A percentile compares a stretch with the other conserved stretches of the same genome.
These are phyloP conservation scores for Centrapalus pauciflorus DNA, from an alignment of 129 eudicot species.

Conservation along the genomic window DNA sequence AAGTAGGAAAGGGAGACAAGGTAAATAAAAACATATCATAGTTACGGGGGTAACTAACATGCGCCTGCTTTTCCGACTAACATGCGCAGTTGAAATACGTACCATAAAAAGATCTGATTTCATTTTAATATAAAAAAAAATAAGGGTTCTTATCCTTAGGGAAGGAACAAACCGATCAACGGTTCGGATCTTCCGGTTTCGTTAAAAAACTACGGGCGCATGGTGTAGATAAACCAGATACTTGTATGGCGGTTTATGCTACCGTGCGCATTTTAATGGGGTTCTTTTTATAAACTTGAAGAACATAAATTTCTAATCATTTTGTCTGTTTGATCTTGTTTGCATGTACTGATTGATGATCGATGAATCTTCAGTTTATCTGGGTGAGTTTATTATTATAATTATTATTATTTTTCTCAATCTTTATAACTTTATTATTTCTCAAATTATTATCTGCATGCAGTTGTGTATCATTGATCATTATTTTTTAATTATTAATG, in stretches of 20 bases:
- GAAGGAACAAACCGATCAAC: slow-evolving; percentile 11
- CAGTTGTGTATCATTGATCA: slow-evolving; percentile 17
- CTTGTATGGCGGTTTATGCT: slow-evolving; percentile 28
- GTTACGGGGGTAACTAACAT: not conserved
- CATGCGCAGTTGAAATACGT: slow-evolving; percentile 17
- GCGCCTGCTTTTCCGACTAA: slow-evolving; percentile 17
- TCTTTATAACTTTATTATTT: not conserved
- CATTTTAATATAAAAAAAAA: slow-evolving; percentile 1
- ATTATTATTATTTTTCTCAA: not conserved
- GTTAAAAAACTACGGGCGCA: slow-evolving; percentile 34
- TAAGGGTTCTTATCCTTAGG: slow-evolving; percentile 18
- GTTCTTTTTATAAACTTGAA: not conserved
- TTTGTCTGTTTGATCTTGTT: slow-evolving; percentile 19
- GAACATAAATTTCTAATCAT: slow-evolving; percentile 12
- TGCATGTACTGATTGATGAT: slow-evolving; percentile 37
- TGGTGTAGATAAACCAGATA: not conserved
- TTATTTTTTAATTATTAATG: not conserved
- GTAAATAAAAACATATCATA: slow-evolving; percentile 20
- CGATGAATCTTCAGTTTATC: slow-evolving; percentile 64
- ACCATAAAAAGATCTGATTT: slow-evolving; percentile 30
- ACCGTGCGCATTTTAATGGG: slow-evolving; percentile 22
- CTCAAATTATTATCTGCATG: slow-evolving; percentile 20
- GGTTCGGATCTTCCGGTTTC: slow-evolving; percentile 37
- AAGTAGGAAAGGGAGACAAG: slow-evolving; percentile 96
- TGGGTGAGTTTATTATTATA: slow-evolving; percentile 59